A percentile compares a stretch with the other conserved stretches of the same genome.
phyloP scores from a whole-genome alignment of 768 basidiomycete genomes.

The Podaxis sp. region DNA sequence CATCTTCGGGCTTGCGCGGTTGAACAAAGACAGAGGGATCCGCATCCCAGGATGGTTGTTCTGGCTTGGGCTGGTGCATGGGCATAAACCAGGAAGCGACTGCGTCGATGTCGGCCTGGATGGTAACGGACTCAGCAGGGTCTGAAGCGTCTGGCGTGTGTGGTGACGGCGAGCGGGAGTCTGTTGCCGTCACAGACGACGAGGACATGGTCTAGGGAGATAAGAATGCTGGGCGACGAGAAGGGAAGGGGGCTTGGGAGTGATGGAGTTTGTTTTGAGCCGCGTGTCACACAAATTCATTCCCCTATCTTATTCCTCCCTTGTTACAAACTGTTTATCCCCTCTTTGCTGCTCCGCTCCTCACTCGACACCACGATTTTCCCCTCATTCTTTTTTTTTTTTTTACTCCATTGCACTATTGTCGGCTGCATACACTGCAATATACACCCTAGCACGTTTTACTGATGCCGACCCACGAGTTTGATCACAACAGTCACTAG shows the following conservation, averaged over 20 bases:
- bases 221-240: slow-evolving; percentile 15
- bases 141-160: slow-evolving; percentile 67
- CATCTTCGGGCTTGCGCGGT: slow-evolving; percentile 47
- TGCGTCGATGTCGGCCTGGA: slow-evolving; percentile 50
- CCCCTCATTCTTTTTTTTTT: not conserved
- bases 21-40: slow-evolving; percentile 37
- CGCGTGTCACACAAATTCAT: not conserved
- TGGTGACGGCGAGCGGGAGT: slow-evolving; percentile 74
- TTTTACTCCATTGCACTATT: not conserved
- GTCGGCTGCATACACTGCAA: not conserved
- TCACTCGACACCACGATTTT: not conserved
- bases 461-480: not conserved
- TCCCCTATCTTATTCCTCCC: not conserved
- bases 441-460: not conserved
- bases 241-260: slow-evolving; percentile 9
- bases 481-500: not conserved
- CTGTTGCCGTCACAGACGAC: slow-evolving; percentile 51
- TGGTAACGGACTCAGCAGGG: slow-evolving; percentile 45
- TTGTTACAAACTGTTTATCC: not conserved
- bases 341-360: not conserved
- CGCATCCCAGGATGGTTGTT: slow-evolving; percentile 43
- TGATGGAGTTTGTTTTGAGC: slow-evolving; percentile 6
- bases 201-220: slow-evolving; percentile 50
- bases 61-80: slow-evolving; percentile 40
- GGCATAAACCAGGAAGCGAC: slow-evolving; percentile 59